Base-by-base conservation (phyloP, 768 basidiomycete species). In the Lactarius evosmus region DNA sequence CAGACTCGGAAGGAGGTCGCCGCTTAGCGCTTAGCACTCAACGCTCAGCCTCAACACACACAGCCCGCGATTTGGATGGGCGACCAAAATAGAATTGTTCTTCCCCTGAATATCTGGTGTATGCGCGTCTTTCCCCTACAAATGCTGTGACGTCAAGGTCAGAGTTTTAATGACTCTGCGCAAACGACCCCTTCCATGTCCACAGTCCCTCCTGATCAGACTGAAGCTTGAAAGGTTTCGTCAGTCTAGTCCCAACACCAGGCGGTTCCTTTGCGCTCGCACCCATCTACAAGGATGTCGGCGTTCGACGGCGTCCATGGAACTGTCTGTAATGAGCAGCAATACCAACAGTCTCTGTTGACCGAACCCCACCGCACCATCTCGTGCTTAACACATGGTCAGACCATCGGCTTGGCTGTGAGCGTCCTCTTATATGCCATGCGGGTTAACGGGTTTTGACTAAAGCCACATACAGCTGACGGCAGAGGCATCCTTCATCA, bases 391-490 rank as follows among this genome's bases (percentile, higher is more conserved):
- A 74, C 73, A 7, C 72, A 74, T 4, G 74, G 74, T 16, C 66
- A 78, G 52, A 73, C 70, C 58, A 77, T 78, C 56, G 78, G 75
- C 2, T 66, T 78, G 40, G 75, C 75, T 7, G 78, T 78, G 55
- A 30, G 67, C 9, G 32, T n/a, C 27, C 8, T 19, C 38, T 64
- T 22, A 4, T 34, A 25, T 44, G 40, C 50, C 54, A 11, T 12
- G 4, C 6, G 11, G 22, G 41, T 25, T 17, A 19, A 8, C n/a
- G 46, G 22, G 46, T 56, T 56, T 56, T 14, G 50, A 22, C 40
- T 57, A 34, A 40, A 27, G 46, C 44, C 53, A 25, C 40, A 3
- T 32, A 40, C 61, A 79, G 78, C 53, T 79, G 30, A 71, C 75
- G 7, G 68, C 74, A 19, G 74, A 77, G 61, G 69, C 76, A 11